A percentile compares a stretch with the other conserved stretches of the same genome.
Evolutionary conservation across 345 rosid species (phyloP).

Genomic region (Citrus trifoliata): DNA sequence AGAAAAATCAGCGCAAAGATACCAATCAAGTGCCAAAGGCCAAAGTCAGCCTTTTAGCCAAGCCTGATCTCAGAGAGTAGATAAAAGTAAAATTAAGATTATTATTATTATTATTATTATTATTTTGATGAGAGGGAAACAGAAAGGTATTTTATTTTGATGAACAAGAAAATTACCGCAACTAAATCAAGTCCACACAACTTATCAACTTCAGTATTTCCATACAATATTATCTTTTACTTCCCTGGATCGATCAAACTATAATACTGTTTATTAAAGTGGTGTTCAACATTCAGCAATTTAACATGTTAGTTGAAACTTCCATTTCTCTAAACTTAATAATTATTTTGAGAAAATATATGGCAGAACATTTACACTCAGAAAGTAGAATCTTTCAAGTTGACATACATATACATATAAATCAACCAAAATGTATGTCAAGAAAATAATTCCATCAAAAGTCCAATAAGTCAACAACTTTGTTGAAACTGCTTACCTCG

Average conservation of each 20-base stretch:
- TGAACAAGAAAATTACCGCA: background rate
- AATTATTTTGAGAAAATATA: background rate
- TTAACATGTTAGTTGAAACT: background rate
- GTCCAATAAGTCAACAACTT: background rate
- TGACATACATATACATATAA: background rate
- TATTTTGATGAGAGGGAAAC: background rate
- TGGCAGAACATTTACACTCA: background rate
- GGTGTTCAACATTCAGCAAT: background rate
- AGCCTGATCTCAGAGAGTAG: background rate
- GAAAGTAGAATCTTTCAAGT: background rate
- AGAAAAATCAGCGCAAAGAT: background rate
- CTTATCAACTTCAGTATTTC: background rate
- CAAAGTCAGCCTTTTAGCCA: background rate
- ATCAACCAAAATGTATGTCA: background rate
- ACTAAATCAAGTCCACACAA: background rate
- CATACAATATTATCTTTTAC: background rate
- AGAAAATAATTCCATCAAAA: background rate
- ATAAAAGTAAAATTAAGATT: background rate
- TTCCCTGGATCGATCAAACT: background rate
- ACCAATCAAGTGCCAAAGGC: background rate
- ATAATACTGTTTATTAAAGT: background rate
- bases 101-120: background rate
- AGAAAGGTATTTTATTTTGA: background rate
- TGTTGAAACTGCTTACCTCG: constrained; percentile 39
- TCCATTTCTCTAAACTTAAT: background rate